Base-by-base conservation (phyloP, 1,284 basidiomycete genomes). In the Moesziomyces globuligerus region DNA sequence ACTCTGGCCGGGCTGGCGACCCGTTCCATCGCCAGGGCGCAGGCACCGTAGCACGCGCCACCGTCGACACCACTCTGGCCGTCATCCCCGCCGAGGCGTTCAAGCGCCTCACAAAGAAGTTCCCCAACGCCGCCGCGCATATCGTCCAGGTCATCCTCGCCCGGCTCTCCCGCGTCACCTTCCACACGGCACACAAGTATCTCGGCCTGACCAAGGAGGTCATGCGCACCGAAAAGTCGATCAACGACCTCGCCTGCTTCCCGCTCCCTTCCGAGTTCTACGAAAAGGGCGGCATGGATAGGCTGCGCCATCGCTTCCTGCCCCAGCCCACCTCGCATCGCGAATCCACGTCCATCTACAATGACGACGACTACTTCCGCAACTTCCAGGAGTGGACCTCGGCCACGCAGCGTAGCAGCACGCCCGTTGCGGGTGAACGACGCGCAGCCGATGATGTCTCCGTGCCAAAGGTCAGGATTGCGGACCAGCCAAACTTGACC, bases 41-140 rank as follows among this genome's bases (percentile, higher is more conserved):
- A 21, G 75, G 76, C 7, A 75, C 78, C 90, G 3, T 98, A 28
- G 94, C 94, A 13, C 86, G 94, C 26, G 96, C 95, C 3, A 91
- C 90, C 1, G 90, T 92, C 52, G 95, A 99, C 80, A 93, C 92
- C 4, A 98, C 95, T 0, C 85, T 99, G 8, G 96, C 95, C n/a
- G 95, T 98, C 15, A 98, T 99, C 53, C 96, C 95, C 5, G 94
- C 95, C 1, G 93, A 97, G 81, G 96, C 95, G 4, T 99, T 99
- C 85, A 87, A 90, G 65, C 86, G 93, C 42, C 85, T 87, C 25
- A 98, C 94, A 0, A 92, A 93, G 83, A 94, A 95, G 81, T 97
- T 91, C 76, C 95, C 95, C 0, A 97, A 97, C 78, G 93, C 96
- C 1, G 92, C 93, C 20, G 94, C 94, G 2, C 93, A 98, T 79